phyloP scores from a whole-genome alignment of 768 basidiomycete species.

The Tulasnella calospora region DNA sequence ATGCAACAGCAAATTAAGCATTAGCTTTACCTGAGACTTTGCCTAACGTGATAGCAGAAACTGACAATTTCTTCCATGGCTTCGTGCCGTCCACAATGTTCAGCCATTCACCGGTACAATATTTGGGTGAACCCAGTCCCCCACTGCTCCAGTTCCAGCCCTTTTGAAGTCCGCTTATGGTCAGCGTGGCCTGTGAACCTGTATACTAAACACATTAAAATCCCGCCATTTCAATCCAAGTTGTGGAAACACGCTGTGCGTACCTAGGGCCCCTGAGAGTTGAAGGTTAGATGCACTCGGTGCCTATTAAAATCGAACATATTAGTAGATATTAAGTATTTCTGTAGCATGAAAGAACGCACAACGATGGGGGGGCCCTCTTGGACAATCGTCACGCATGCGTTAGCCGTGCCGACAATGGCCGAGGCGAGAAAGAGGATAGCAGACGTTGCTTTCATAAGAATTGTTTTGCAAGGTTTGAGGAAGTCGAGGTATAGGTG shows the following conservation, averaged over 20 bases:
- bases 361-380: not conserved
- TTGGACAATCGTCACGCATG: not conserved
- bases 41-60: not conserved
- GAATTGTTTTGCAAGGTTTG: not conserved
- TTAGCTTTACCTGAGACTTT: not conserved
- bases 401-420: not conserved
- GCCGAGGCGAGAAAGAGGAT: not conserved
- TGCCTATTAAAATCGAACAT: not conserved
- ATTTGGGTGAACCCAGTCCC: not conserved
- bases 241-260: not conserved
- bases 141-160: slow-evolving; percentile 1
- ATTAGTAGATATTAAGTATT: not conserved
- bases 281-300: not conserved
- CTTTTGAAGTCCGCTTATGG: not conserved
- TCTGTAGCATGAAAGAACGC: not conserved
- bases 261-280: not conserved
- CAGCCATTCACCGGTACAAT: not conserved
- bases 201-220: not conserved
- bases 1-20: not conserved
- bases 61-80: not conserved
- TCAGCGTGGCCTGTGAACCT: not conserved
- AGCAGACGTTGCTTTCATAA: not conserved
- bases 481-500: not conserved
- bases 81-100: not conserved
- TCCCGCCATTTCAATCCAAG: not conserved